Conservation (phyloP, 1,284 basidiomycete species). For the Ceratobasidium theobromae region DNA sequence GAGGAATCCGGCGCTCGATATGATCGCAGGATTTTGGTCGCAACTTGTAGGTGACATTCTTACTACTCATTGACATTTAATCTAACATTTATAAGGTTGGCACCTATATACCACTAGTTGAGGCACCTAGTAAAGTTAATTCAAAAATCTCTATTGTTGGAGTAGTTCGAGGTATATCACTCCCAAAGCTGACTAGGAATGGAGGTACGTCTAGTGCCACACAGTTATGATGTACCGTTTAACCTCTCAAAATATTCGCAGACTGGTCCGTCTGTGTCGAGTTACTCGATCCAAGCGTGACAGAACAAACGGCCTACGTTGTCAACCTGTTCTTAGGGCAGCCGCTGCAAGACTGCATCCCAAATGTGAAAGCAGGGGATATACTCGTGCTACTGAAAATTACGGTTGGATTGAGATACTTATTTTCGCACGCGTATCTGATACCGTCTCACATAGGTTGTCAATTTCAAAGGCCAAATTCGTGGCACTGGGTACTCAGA, state of each 20-base stretch:
- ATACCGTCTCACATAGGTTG: not conserved
- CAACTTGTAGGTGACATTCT: not conserved
- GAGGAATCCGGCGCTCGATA: constrained; percentile 12
- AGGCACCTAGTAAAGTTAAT: not conserved
- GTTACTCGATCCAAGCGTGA: constrained; percentile 11
- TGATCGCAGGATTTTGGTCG: constrained; percentile 5
- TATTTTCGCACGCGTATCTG: not conserved
- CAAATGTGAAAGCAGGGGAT: constrained; percentile 20
- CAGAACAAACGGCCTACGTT: not conserved
- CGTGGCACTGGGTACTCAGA: constrained; percentile 14
- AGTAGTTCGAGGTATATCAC: constrained; percentile 9
- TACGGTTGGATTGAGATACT: not conserved
- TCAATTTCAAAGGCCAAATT: not conserved
- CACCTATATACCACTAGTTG: not conserved
- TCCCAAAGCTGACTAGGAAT: constrained; percentile 4
- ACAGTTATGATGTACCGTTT: not conserved
- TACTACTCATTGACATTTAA: not conserved
- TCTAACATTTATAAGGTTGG: not conserved
- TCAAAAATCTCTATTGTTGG: not conserved
- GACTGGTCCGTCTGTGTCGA: constrained; percentile 12
- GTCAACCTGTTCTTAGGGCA: constrained; percentile 5
- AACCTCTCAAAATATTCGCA: not conserved
- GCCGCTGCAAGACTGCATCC: constrained; percentile 8
- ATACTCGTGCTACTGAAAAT: constrained; percentile 2
- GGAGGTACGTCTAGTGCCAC: not conserved